phyloP scores from a whole-genome alignment of 225 moss, liverwort and hornwort genomes.

The Ulota crispa region DNA sequence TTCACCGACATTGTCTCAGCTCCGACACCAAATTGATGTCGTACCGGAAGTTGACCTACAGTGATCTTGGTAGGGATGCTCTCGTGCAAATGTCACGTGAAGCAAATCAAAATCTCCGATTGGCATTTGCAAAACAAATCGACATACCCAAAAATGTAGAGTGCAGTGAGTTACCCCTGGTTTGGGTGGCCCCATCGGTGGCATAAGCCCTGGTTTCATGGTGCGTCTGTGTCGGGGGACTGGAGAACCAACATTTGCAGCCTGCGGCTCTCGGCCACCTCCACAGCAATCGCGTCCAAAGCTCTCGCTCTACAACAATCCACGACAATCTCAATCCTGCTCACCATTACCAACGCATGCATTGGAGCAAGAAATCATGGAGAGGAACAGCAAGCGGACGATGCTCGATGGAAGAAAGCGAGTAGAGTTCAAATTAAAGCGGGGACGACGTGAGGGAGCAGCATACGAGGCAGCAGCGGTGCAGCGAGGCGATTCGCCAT shows the following conservation, averaged over 20 bases:
- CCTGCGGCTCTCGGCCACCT: constrained; percentile 23
- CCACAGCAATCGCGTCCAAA: constrained; percentile 23
- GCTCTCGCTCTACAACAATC: constrained; percentile 33
- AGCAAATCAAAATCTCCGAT: not conserved
- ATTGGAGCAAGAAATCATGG: not conserved
- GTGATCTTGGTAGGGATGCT: not conserved
- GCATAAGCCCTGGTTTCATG: constrained; percentile 19
- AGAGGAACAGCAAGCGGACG: not conserved
- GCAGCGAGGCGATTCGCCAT: constrained; percentile 37
- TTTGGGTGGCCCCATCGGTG: not conserved
- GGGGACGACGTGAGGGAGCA: not conserved
- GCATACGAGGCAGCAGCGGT: constrained; percentile 18
- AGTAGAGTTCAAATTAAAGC: not conserved
- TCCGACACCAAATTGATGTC: not conserved
- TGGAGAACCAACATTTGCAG: constrained; percentile 28
- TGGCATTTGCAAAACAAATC: not conserved
- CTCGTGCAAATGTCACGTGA: not conserved
- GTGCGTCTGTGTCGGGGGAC: constrained; percentile 6
- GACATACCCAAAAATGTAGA: not conserved
- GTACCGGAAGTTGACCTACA: not conserved
- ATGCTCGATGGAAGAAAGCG: not conserved
- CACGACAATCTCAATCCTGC: not conserved
- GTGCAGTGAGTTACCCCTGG: constrained; percentile 4
- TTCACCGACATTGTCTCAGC: not conserved
- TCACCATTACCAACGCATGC: not conserved